Percentiles rank a stretch among this genome's conserved stretches.
Conservation (phyloP, 2,329 filamentous ascomycete genomes). For the Fusarium nisikadoi region DNA sequence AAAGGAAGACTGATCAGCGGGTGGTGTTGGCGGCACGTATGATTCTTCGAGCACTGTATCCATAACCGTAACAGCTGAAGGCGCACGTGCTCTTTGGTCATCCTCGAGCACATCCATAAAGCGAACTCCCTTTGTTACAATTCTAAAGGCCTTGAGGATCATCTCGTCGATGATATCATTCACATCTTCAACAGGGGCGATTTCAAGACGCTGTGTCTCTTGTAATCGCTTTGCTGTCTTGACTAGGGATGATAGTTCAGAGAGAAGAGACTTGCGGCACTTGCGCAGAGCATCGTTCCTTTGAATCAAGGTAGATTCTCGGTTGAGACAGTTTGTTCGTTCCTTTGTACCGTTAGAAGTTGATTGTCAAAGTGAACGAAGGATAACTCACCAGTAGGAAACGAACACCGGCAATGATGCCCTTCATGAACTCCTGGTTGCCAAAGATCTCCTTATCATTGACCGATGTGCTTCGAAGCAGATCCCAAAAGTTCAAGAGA, state of each 20-base stretch:
- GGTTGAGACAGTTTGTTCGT: conserved; percentile 85
- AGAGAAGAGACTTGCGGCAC: conserved; percentile 86
- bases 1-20: conserved; percentile 66
- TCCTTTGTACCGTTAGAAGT: conserved; percentile 65
- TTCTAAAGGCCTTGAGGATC: conserved; percentile 91
- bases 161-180: conserved; percentile 90
- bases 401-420: conserved; percentile 91
- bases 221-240: conserved; percentile 89
- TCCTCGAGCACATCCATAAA: conserved; percentile 89
- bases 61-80: conserved; percentile 68
- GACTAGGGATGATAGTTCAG: conserved; percentile 88
- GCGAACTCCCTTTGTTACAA: conserved; percentile 88
- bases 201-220: conserved; percentile 69
- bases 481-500: conserved; percentile 90
- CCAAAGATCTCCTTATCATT: conserved; percentile 83
- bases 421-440: conserved; percentile 93
- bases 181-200: conserved; percentile 64
- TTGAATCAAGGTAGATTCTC: conserved; percentile 80
- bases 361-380: not conserved
- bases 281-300: conserved; percentile 80
- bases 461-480: conserved; percentile 80
- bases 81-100: conserved; percentile 61
- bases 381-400: conserved; percentile 80
- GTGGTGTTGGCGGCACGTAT: conserved; percentile 70
- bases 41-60: conserved; percentile 68